Evolutionary conservation across 2,329 filamentous ascomycete genomes (phyloP).

Genomic region (Bisporella sp.): DNA sequence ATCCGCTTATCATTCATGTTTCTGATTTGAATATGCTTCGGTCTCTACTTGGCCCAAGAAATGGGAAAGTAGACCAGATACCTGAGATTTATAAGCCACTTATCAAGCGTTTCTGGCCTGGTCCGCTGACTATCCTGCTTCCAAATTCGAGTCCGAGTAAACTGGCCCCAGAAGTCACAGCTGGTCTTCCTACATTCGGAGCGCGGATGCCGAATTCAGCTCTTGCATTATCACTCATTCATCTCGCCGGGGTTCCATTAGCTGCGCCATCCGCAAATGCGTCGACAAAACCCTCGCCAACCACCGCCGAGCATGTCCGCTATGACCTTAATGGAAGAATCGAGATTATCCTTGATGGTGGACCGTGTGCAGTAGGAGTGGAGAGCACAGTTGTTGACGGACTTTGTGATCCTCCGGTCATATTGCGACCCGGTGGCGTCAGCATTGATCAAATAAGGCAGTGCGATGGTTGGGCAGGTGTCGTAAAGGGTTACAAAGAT

Average conservation of each 20-base stretch:
- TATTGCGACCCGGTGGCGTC: constrained; percentile 82
- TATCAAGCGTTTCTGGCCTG: constrained; percentile 85
- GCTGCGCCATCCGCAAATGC: constrained; percentile 93
- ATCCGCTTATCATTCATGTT: constrained; percentile 91
- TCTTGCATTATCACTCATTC: constrained; percentile 83
- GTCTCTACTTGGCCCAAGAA: constrained; percentile 12
- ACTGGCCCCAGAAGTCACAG: constrained; percentile 87
- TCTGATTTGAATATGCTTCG: constrained; percentile 52
- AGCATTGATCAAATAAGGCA: constrained; percentile 70
- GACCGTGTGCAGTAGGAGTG: constrained; percentile 78
- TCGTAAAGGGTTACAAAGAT: constrained; percentile 73
- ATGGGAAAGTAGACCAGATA: constrained; percentile 18
- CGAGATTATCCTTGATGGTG: constrained; percentile 82
- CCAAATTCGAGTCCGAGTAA: constrained; percentile 63
- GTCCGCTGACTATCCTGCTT: constrained; percentile 84
- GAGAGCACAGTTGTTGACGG: constrained; percentile 97
- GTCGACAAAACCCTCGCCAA: constrained; percentile 87
- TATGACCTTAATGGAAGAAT: constrained; percentile 81
- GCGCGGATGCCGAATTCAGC: constrained; percentile 81
- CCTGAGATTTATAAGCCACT: constrained; percentile 58
- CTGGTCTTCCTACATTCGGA: constrained; percentile 77
- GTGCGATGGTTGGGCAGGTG: constrained; percentile 75
- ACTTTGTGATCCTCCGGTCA: constrained; percentile 68
- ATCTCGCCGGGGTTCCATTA: constrained; percentile 68
- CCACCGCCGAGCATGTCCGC: constrained; percentile 79